A percentile compares a stretch with the other conserved stretches of the same genome.
Conservation (phyloP, 2,329 filamentous ascomycete species). For the Hypoxylon sp. region DNA sequence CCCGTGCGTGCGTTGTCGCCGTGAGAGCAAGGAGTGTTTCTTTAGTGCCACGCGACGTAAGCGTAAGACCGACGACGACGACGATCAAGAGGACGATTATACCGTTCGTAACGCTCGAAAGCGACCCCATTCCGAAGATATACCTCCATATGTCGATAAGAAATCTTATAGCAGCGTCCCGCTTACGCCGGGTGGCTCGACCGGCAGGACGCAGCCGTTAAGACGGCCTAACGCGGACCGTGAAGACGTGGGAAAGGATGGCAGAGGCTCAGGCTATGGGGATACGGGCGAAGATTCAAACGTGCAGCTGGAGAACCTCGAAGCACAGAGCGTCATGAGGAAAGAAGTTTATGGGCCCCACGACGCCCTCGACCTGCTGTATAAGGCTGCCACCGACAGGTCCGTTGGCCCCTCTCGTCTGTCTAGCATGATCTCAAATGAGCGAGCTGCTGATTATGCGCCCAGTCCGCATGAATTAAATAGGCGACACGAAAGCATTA, state of each 20-base stretch:
- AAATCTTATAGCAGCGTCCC: slow-evolving; percentile 69
- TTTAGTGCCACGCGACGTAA: slow-evolving; percentile 96
- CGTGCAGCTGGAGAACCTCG: slow-evolving; percentile 74
- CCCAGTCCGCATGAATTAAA: slow-evolving; percentile 52
- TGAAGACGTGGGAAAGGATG: slow-evolving; percentile 54
- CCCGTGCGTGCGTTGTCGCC: slow-evolving; percentile 91
- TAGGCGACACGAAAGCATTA: slow-evolving; percentile 47
- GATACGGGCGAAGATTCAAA: slow-evolving; percentile 68
- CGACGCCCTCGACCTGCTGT: slow-evolving; percentile 91
- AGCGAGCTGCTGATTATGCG: slow-evolving; percentile 44
- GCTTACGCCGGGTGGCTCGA: slow-evolving; percentile 75
- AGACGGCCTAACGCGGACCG: slow-evolving; percentile 68
- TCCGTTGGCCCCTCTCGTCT: slow-evolving; percentile 53
- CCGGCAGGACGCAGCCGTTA: slow-evolving; percentile 76
- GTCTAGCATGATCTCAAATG: slow-evolving; percentile 34
- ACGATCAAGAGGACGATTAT: slow-evolving; percentile 73
- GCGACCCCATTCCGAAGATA: slow-evolving; percentile 67
- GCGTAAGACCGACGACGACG: slow-evolving; percentile 80
- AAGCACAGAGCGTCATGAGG: slow-evolving; percentile 75
- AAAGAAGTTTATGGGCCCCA: slow-evolving; percentile 89
- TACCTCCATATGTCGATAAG: slow-evolving; percentile 62
- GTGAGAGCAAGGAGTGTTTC: slow-evolving; percentile 96
- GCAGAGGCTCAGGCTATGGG: slow-evolving; percentile 52
- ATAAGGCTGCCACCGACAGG: slow-evolving; percentile 84
- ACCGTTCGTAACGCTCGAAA: slow-evolving; percentile 81